Evolutionary conservation across 257 asterid genomes (phyloP).

Genomic region (Catharanthus roseus): DNA sequence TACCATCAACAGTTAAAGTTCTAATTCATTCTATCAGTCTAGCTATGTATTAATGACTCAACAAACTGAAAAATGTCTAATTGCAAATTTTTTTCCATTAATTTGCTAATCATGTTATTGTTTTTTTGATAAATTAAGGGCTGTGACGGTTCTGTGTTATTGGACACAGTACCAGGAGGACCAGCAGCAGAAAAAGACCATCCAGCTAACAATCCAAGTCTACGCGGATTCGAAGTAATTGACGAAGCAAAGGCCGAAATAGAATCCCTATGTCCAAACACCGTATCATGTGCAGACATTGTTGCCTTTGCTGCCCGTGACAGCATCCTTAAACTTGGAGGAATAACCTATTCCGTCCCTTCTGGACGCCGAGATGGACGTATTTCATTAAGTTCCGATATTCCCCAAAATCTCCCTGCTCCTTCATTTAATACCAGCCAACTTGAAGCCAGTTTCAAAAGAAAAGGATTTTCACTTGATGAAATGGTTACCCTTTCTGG

Average conservation of each 20-base stretch:
- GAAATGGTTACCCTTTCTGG: constrained; percentile 72
- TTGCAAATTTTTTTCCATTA: not conserved
- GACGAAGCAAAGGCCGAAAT: constrained; percentile 50
- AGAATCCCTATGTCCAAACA: constrained; percentile 39
- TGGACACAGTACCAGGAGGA: constrained; percentile 39
- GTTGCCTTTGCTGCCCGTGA: constrained; percentile 64
- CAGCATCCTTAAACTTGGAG: constrained; percentile 37
- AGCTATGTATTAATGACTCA: no score
- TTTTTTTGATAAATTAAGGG: constrained; percentile 29
- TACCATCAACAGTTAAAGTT: no score
- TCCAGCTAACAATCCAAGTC: constrained; percentile 39
- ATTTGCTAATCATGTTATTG: not conserved
- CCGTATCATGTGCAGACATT: constrained; percentile 59
- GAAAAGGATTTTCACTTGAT: constrained; percentile 51
- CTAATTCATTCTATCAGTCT: no score
- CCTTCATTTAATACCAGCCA: constrained; percentile 41
- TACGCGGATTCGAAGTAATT: constrained; percentile 54
- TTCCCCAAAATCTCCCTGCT: constrained; percentile 35
- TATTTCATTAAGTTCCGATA: constrained; percentile 32
- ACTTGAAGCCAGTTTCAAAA: constrained; percentile 35
- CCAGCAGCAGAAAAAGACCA: constrained; percentile 37
- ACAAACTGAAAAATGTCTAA: no score
- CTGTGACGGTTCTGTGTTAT: constrained; percentile 52
- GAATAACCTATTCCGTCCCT: constrained; percentile 38
- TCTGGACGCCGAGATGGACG: constrained; percentile 61